A percentile compares a stretch with the other conserved stretches of the same genome.
Conservation (phyloP, 495 filamentous ascomycete species). For the Podospora sp. region DNA sequence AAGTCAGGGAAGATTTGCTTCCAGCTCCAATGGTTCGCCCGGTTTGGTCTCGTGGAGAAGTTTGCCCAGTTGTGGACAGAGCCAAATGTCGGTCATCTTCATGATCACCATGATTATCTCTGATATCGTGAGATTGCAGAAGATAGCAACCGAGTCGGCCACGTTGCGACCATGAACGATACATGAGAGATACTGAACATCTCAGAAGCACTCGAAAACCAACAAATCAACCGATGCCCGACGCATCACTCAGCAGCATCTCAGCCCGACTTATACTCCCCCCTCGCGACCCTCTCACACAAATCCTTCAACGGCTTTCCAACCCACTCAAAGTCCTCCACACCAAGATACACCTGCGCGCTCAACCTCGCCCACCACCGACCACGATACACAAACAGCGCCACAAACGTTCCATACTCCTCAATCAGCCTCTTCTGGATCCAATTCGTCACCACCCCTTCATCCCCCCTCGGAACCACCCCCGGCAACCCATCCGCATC, state of each 20-base stretch:
- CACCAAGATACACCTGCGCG: conserved; percentile 78
- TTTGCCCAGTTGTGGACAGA: no score
- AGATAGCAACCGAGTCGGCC: no score
- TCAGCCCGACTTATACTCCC: conserved; percentile 45
- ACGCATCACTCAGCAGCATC: neutral
- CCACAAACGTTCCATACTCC: conserved; percentile 71
- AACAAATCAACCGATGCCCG: no score
- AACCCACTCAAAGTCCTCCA: conserved; percentile 54
- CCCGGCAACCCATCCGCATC: conserved; percentile 34
- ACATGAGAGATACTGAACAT: no score
- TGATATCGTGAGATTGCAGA: no score
- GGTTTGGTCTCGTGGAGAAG: no score
- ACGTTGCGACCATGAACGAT: no score
- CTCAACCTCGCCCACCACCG: conserved; percentile 72
- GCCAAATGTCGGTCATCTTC: no score
- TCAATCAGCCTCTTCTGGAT: conserved; percentile 56
- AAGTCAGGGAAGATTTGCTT: no score
- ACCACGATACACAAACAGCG: conserved; percentile 60
- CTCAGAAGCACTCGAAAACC: no score
- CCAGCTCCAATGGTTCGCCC: no score
- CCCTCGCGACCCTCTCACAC: conserved; percentile 59
- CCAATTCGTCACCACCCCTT: conserved; percentile 52
- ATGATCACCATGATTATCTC: no score
- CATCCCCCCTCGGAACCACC: conserved; percentile 42
- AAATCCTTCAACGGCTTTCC: conserved; percentile 62